Conservation (phyloP, 768 basidiomycete species). For the Collybia sordida region DNA sequence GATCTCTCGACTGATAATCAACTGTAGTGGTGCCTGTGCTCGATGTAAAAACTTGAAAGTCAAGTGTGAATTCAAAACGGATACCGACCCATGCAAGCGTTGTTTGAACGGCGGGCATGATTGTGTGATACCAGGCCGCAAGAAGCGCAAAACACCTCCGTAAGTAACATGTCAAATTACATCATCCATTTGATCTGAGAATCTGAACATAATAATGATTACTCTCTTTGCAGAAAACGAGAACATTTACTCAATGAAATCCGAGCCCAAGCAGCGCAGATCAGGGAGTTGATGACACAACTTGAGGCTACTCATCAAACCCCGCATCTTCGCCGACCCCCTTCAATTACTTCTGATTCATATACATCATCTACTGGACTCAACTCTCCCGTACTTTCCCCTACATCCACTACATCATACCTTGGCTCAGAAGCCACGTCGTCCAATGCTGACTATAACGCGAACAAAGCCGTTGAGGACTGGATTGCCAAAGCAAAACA, state of each 20-base stretch:
- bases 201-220: neutral
- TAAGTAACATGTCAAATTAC: conserved; percentile 33
- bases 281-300: conserved; percentile 68
- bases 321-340: conserved; percentile 10
- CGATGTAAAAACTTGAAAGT: conserved; percentile 72
- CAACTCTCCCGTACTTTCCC: conserved; percentile 37
- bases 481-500: conserved; percentile 79
- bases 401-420: conserved; percentile 30
- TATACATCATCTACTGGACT: conserved; percentile 25
- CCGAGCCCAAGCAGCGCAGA: conserved; percentile 70
- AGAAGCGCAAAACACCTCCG: conserved; percentile 79
- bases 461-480: conserved; percentile 62
- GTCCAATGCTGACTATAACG: conserved; percentile 29
- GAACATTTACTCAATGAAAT: conserved; percentile 79
- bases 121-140: conserved; percentile 81
- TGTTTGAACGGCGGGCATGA: conserved; percentile 71
- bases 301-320: conserved; percentile 47
- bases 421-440: conserved; percentile 21
- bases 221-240: conserved; percentile 57
- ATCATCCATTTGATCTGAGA: neutral
- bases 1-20: too few relatives aligned
- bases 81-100: conserved; percentile 73
- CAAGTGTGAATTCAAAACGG: conserved; percentile 73
- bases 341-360: conserved; percentile 21
- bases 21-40: conserved; percentile 55